These are phyloP conservation scores for Candolleomyces aberdarensis DNA, from an alignment of 768 basidiomycete species.

Conservation along the genomic window DNA sequence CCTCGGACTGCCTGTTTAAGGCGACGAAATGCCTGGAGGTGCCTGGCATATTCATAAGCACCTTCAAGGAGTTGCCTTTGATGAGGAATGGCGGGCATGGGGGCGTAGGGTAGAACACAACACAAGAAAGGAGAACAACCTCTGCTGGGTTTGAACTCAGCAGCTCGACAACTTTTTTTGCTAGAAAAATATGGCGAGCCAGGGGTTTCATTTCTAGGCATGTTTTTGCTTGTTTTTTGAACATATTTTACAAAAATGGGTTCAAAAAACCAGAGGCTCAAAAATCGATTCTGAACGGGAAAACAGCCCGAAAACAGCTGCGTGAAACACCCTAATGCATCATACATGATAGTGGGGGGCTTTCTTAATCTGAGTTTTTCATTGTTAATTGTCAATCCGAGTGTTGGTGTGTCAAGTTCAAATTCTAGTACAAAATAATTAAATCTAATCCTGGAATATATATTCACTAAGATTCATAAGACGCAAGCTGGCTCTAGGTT, in stretches of 20 bases:
- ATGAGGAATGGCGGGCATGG: neutral
- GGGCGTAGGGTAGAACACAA: neutral
- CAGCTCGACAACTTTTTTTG: neutral
- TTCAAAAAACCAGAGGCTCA: neutral
- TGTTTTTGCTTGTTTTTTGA: neutral
- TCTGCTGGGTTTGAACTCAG: neutral
- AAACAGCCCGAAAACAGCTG: neutral
- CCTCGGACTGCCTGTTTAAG: neutral
- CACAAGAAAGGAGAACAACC: neutral
- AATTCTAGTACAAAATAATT: no score
- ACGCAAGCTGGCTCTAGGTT: no score
- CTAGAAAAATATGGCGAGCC: neutral
- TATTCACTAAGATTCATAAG: no score
- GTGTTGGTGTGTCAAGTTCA: no score
- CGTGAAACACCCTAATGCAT: conserved; percentile 3
- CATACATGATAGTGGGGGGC: no score
- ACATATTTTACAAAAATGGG: neutral
- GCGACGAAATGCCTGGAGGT: neutral
- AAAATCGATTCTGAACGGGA: neutral
- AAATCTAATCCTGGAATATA: no score
- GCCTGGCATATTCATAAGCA: neutral
- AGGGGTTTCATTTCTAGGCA: neutral
- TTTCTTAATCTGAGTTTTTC: no score
- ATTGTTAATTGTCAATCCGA: no score
- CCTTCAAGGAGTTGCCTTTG: neutral